These are phyloP conservation scores for Trematosphaeria pertusa DNA, from an alignment of 2,329 filamentous ascomycete genomes.

Conservation along the genomic window DNA sequence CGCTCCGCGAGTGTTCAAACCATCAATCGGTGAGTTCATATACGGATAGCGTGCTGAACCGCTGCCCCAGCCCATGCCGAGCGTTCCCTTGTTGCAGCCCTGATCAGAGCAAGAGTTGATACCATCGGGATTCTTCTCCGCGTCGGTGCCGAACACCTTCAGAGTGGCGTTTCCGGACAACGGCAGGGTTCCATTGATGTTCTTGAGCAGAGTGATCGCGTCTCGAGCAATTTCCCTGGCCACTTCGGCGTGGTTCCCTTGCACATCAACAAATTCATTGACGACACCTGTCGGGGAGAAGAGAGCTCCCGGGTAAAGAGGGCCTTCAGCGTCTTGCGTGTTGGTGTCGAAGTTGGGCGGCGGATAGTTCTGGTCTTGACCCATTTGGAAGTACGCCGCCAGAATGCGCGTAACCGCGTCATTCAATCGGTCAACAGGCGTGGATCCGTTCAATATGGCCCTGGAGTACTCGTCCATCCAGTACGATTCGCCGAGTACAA, in stretches of 20 bases:
- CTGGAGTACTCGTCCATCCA: slow-evolving; percentile 79
- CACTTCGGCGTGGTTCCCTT: slow-evolving; percentile 59
- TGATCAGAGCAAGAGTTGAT: slow-evolving; percentile 72
- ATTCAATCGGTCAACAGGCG: slow-evolving; percentile 82
- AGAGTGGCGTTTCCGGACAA: slow-evolving; percentile 44
- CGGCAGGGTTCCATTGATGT: slow-evolving; percentile 63
- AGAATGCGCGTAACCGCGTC: slow-evolving; percentile 89
- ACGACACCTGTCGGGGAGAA: slow-evolving; percentile 68
- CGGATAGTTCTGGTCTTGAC: slow-evolving; percentile 50
- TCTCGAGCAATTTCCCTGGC: slow-evolving; percentile 62
- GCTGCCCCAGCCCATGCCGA: slow-evolving; percentile 82
- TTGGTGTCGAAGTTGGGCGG: slow-evolving; percentile 51
- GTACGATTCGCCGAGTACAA: slow-evolving; percentile 54
- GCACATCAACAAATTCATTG: slow-evolving; percentile 72
- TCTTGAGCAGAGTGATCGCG: slow-evolving; percentile 68
- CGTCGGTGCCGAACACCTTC: slow-evolving; percentile 55
- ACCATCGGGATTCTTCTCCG: slow-evolving; percentile 62
- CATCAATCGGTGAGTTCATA: slow-evolving; percentile 71
- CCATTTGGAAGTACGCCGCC: slow-evolving; percentile 78
- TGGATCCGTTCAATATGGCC: slow-evolving; percentile 79
- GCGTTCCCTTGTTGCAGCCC: slow-evolving; percentile 71
- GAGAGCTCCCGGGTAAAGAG: slow-evolving; percentile 50
- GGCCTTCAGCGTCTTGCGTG: slow-evolving; percentile 42
- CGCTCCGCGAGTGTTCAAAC: slow-evolving; percentile 68
- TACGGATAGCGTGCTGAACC: slow-evolving; percentile 77